Percentiles rank a stretch among this genome's conserved stretches.
phyloP scores from a whole-genome alignment of 208 protist species.

The Naegleria lovaniensis region DNA sequence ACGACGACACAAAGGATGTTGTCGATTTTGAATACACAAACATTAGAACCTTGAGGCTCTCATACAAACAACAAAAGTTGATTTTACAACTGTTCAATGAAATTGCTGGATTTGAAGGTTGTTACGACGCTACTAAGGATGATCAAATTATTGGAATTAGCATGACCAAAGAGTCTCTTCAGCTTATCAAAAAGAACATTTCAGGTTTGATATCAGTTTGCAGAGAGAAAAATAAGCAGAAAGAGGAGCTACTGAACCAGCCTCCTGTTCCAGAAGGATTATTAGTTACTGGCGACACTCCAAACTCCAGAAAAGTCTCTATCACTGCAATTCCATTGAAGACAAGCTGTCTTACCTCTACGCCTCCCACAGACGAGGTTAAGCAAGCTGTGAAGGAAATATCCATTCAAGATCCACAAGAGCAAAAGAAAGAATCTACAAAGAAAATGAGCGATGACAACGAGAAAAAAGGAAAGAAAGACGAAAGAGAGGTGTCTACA shows the following conservation, averaged over 20 bases:
- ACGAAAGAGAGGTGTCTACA: background rate
- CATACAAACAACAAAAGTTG: background rate
- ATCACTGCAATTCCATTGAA: background rate
- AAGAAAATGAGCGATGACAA: background rate
- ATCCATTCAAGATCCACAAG: background rate
- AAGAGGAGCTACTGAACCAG: background rate
- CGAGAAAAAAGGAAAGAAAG: background rate
- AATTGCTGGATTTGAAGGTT: background rate
- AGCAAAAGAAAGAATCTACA: background rate
- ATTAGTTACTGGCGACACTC: background rate
- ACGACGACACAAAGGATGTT: background rate
- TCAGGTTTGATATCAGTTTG: background rate
- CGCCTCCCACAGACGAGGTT: background rate
- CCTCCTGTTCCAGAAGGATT: background rate
- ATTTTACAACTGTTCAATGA: background rate
- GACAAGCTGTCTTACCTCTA: background rate
- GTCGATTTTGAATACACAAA: background rate
- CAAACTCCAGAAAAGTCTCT: background rate
- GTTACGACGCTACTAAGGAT: background rate
- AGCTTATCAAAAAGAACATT: background rate
- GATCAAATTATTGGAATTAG: background rate
- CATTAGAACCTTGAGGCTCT: background rate
- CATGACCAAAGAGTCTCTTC: background rate
- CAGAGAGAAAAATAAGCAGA: background rate
- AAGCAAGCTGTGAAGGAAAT: background rate